A percentile compares a stretch with the other conserved stretches of the same genome.
Evolutionary conservation across 2,329 filamentous ascomycete genomes (phyloP).

Genomic region (Cladosporium velox): DNA sequence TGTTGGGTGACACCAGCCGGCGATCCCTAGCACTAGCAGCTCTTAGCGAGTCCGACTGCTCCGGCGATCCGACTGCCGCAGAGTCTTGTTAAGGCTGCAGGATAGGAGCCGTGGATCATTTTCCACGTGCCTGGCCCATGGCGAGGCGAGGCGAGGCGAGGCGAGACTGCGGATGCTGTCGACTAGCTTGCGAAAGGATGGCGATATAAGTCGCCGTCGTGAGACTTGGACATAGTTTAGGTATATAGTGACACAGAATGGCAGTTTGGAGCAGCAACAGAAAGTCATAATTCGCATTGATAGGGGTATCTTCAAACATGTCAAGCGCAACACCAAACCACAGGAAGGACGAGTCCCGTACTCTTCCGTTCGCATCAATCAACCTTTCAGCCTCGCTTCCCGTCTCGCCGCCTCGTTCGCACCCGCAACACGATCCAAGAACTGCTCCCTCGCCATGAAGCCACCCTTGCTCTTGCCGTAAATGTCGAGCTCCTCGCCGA

Average conservation of each 20-base stretch:
- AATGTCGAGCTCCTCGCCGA: conserved; percentile 61
- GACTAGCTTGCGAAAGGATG: background rate
- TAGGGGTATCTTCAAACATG: conserved; percentile 10
- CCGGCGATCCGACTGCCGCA: conserved; percentile 5
- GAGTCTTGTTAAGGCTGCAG: conserved; percentile 10
- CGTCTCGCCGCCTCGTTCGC: conserved; percentile 59
- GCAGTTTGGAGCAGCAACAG: background rate
- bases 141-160: conserved; percentile 4
- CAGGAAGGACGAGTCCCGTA: background rate
- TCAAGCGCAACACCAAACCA: conserved; percentile 1
- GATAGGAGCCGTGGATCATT: background rate
- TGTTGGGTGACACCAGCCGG: conserved; percentile 8
- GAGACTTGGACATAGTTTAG: background rate
- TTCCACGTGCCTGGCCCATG: conserved; percentile 12
- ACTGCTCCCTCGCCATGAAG: conserved; percentile 63
- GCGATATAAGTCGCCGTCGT: background rate
- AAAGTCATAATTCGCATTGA: conserved; percentile 11
- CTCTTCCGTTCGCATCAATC: conserved; percentile 16
- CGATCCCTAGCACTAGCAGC: conserved; percentile 10
- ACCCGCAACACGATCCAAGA: conserved; percentile 60
- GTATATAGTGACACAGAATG: background rate
- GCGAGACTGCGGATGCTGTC: background rate
- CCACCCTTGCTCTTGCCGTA: conserved; percentile 64
- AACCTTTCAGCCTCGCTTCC: conserved; percentile 50
- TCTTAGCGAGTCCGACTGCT: background rate